Evolutionary conservation across 108 stramenopile species (phyloP).

Genomic region (Fragilaria crotonensis): DNA sequence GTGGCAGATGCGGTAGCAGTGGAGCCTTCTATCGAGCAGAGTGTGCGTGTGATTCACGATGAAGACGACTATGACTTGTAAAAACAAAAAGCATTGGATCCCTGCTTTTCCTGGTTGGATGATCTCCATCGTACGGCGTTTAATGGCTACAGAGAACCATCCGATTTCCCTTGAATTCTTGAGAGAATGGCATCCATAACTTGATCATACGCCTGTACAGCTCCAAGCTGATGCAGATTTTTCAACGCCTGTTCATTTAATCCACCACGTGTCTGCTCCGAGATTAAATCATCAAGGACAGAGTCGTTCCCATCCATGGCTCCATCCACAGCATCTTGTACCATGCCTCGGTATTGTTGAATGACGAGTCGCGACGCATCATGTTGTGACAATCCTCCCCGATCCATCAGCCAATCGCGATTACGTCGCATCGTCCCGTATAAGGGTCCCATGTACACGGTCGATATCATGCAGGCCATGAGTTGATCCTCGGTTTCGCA

Average conservation of each 20-base stretch:
- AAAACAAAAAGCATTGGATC: no score
- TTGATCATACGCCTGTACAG: slow-evolving; percentile 37
- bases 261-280: slow-evolving; percentile 82
- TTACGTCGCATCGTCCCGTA: slow-evolving; percentile 61
- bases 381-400: slow-evolving; percentile 29
- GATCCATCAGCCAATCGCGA: slow-evolving; percentile 52
- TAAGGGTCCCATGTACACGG: slow-evolving; percentile 60
- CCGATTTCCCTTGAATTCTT: slow-evolving; percentile 48
- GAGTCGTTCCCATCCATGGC: slow-evolving; percentile 29
- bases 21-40: no score
- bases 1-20: no score
- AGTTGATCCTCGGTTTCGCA: slow-evolving; percentile 44
- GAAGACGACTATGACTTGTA: no score
- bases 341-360: slow-evolving; percentile 47
- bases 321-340: slow-evolving; percentile 47
- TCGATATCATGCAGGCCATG: slow-evolving; percentile 59
- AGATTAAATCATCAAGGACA: slow-evolving; percentile 73
- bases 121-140: not conserved
- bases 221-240: slow-evolving; percentile 53
- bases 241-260: slow-evolving; percentile 70
- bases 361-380: slow-evolving; percentile 44
- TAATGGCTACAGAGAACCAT: slow-evolving; percentile 28
- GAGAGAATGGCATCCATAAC: slow-evolving; percentile 58
- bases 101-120: no score
- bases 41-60: no score